Evolutionary conservation across 2,329 filamentous ascomycete species (phyloP).

Genomic region (Fusarium austroafricanum): DNA sequence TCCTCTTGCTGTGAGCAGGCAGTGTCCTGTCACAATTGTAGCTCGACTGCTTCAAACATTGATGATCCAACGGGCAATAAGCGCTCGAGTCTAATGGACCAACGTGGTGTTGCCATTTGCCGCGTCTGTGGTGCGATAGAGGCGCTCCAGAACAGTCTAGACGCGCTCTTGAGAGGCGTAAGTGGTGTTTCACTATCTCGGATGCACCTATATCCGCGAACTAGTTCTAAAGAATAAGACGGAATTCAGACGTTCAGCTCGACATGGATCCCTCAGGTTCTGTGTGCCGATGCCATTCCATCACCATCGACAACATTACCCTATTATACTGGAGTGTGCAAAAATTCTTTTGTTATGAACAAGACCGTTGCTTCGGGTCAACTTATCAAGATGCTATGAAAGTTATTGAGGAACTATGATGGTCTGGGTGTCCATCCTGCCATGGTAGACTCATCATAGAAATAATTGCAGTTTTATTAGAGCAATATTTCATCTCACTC

Average conservation of each 20-base stretch:
- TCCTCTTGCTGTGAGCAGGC: neutral
- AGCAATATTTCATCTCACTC: neutral
- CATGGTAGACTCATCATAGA: neutral
- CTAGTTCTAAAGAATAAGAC: neutral
- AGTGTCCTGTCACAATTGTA: neutral
- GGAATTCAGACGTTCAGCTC: conserved; percentile 19
- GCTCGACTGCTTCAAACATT: neutral
- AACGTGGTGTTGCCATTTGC: conserved; percentile 37
- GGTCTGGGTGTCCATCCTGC: no score
- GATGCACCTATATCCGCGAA: conserved; percentile 19
- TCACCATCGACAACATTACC: neutral
- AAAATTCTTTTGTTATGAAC: neutral
- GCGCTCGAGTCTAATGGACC: conserved; percentile 9
- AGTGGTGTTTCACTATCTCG: conserved; percentile 8
- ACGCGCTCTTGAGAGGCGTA: conserved; percentile 22
- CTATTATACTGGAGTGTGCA: neutral
- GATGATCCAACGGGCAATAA: neutral
- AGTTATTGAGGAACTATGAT: neutral
- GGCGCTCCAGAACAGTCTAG: conserved; percentile 37
- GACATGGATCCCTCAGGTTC: conserved; percentile 8
- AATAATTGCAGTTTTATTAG: neutral
- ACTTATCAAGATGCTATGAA: neutral
- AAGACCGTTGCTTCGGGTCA: neutral
- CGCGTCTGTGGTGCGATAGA: conserved; percentile 34
- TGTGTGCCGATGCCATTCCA: neutral